Percentiles rank a stretch among this genome's conserved stretches.
These are phyloP conservation scores for Xerocomus amazonicus DNA, from an alignment of 1,284 basidiomycete species.

Conservation along the genomic window DNA sequence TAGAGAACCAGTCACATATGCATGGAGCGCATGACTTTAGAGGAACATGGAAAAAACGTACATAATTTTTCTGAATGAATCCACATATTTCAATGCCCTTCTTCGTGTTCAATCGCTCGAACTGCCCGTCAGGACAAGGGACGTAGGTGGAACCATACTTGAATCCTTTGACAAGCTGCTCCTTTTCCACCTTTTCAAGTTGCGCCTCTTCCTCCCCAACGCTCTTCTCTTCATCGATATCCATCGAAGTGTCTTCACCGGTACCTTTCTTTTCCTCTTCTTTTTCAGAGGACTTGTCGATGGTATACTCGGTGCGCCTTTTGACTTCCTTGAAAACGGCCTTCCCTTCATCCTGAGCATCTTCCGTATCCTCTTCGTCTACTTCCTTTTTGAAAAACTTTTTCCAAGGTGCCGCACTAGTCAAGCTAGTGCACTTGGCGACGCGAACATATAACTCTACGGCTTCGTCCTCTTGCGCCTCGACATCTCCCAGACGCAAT, in stretches of 20 bases:
- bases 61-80: constrained; percentile 70
- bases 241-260: constrained; percentile 19
- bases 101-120: constrained; percentile 64
- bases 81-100: constrained; percentile 87
- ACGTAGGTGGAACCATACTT: constrained; percentile 90
- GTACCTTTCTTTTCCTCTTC: constrained; percentile 31
- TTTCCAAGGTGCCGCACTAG: constrained; percentile 76
- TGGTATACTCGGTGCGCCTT: constrained; percentile 55
- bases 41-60: constrained; percentile 33
- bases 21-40: not conserved
- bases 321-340: constrained; percentile 50
- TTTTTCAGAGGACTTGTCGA: constrained; percentile 39
- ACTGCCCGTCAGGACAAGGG: constrained; percentile 79
- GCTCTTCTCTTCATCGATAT: constrained; percentile 30
- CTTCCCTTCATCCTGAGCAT: constrained; percentile 33
- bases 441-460: constrained; percentile 75
- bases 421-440: constrained; percentile 79
- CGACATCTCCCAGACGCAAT: constrained; percentile 74
- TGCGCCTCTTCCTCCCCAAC: constrained; percentile 34
- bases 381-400: constrained; percentile 54
- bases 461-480: constrained; percentile 61
- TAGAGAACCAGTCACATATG: constrained; percentile 28
- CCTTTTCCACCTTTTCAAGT: constrained; percentile 61
- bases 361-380: constrained; percentile 25
- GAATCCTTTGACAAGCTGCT: constrained; percentile 79